phyloP scores from a whole-genome alignment of 148 eudicot genomes.

The Vaccinium darrowii region DNA sequence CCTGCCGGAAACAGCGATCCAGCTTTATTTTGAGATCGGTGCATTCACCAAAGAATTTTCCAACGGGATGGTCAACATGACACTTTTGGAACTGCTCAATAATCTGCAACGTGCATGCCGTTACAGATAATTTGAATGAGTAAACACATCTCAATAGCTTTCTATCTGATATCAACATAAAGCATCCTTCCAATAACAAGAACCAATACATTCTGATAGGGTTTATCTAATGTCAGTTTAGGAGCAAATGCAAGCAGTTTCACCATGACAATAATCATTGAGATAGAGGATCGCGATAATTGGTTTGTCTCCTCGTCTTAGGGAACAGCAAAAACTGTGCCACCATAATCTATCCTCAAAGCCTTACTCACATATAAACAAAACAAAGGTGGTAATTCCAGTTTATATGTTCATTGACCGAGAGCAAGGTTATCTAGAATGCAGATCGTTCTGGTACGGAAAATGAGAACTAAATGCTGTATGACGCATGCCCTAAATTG shows the following conservation, averaged over 20 bases:
- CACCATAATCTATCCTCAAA: background rate
- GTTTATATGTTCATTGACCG: background rate
- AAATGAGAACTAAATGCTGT: background rate
- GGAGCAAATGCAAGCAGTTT: constrained; percentile 4
- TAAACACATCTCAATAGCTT: background rate
- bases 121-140: background rate
- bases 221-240: background rate
- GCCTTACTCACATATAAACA: background rate
- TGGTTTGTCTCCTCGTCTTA: background rate
- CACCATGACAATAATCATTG: background rate
- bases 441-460: background rate
- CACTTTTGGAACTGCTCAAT: constrained; percentile 89
- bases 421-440: background rate
- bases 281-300: background rate
- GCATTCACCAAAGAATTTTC: constrained; percentile 82
- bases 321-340: background rate
- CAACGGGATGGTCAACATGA: constrained; percentile 75
- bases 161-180: background rate
- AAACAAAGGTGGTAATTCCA: background rate
- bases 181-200: background rate
- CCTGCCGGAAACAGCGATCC: constrained; percentile 88
- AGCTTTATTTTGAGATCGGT: constrained; percentile 91
- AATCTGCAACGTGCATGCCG: constrained; percentile 48
- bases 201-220: background rate
- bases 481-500: background rate